phyloP scores from a whole-genome alignment of 2,329 filamentous ascomycete species.

The Beauveria brongniartii region DNA sequence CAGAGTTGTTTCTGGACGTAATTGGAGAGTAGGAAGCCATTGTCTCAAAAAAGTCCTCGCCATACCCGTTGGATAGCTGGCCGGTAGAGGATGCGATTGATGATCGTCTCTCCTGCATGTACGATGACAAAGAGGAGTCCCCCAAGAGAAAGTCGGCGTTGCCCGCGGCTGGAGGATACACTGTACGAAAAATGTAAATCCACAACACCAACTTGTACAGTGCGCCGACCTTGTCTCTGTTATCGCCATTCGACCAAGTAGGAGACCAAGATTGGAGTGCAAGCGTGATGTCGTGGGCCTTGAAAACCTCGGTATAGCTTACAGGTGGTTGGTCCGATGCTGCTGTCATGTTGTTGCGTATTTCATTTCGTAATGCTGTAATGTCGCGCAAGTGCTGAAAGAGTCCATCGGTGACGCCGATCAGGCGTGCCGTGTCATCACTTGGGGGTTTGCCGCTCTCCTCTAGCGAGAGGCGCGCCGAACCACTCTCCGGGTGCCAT shows the following conservation, averaged over 20 bases:
- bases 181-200: conserved; percentile 55
- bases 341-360: conserved; percentile 58
- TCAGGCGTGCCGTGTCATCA: conserved; percentile 47
- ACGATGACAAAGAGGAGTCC: conserved; percentile 14
- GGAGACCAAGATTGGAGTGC: conserved; percentile 70
- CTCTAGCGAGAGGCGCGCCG: conserved; percentile 31
- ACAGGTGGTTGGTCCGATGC: conserved; percentile 53
- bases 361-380: conserved; percentile 64
- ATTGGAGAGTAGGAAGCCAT: conserved; percentile 25
- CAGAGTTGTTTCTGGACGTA: conserved; percentile 31
- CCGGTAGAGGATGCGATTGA: conserved; percentile 12
- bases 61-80: neutral
- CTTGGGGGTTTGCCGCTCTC: conserved; percentile 22
- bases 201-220: conserved; percentile 60
- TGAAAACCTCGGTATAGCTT: conserved; percentile 64
- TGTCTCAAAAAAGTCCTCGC: neutral
- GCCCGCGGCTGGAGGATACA: conserved; percentile 36
- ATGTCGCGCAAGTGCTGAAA: conserved; percentile 74
- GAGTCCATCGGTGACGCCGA: conserved; percentile 76
- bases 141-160: conserved; percentile 10
- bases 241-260: conserved; percentile 48
- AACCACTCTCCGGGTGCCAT: conserved; percentile 34
- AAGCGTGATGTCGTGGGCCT: conserved; percentile 67
- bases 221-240: conserved; percentile 45
- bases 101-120: conserved; percentile 15